Percentiles rank a stretch among this genome's conserved stretches.
These are phyloP conservation scores for Trichothecium sympodiale DNA, from an alignment of 2,329 filamentous ascomycete species.

Conservation along the genomic window DNA sequence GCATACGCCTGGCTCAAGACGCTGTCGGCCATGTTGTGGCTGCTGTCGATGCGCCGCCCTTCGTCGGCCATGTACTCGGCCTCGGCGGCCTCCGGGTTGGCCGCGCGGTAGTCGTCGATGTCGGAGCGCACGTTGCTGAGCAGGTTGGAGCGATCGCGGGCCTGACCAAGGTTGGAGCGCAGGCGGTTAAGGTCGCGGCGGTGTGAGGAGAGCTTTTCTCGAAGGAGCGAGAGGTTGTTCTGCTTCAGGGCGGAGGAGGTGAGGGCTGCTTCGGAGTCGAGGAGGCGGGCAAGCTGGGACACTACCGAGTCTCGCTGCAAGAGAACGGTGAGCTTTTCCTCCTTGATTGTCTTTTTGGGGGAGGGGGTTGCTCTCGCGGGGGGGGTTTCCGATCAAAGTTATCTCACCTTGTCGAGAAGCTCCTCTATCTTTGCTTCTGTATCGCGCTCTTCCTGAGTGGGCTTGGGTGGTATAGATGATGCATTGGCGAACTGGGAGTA, in stretches of 20 bases:
- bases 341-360: background rate
- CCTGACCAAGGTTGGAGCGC: constrained; percentile 59
- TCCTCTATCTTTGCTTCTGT: constrained; percentile 77
- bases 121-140: constrained; percentile 84
- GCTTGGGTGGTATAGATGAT: constrained; percentile 68
- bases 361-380: background rate
- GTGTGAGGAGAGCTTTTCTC: constrained; percentile 82
- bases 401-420: constrained; percentile 63
- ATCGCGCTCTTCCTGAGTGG: constrained; percentile 71
- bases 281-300: constrained; percentile 71
- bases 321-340: constrained; percentile 1
- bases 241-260: constrained; percentile 92
- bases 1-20: constrained; percentile 94
- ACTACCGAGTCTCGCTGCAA: constrained; percentile 70
- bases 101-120: constrained; percentile 77
- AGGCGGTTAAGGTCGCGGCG: constrained; percentile 70
- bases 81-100: constrained; percentile 72
- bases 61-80: constrained; percentile 97
- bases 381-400: constrained; percentile 1
- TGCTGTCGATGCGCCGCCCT: constrained; percentile 74
- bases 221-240: constrained; percentile 85
- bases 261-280: constrained; percentile 82
- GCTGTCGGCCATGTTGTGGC: constrained; percentile 77
- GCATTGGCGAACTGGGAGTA: constrained; percentile 87
- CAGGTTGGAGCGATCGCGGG: constrained; percentile 80